Evolutionary conservation across 2,329 filamentous ascomycete genomes (phyloP).

Genomic region (Eutypa lata): DNA sequence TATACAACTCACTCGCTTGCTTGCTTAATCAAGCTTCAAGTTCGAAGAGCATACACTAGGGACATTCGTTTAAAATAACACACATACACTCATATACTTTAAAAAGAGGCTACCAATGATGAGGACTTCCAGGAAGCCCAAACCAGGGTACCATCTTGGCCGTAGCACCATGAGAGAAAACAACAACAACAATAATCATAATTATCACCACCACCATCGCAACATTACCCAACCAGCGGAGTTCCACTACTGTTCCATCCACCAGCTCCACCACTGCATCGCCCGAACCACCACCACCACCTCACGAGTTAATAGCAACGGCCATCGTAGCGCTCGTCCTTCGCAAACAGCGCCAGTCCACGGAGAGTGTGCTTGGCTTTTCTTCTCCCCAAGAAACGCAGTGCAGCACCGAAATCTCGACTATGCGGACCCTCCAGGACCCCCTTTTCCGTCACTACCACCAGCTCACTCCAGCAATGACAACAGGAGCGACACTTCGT

Average conservation of each 20-base stretch:
- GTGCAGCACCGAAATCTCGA: conserved; percentile 3
- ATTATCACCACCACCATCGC: no score
- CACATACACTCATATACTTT: neutral
- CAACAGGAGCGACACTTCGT: no score
- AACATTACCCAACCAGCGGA: neutral
- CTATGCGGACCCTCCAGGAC: neutral
- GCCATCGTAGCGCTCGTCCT: conserved; percentile 5
- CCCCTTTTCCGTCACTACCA: neutral
- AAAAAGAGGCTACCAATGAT: neutral
- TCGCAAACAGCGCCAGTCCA: conserved; percentile 11
- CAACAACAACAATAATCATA: neutral
- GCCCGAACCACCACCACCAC: neutral
- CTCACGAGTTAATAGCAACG: neutral
- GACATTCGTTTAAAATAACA: no score
- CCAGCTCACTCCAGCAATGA: neutral
- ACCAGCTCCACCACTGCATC: conserved; percentile 17
- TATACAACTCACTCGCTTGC: no score
- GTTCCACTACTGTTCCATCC: conserved; percentile 19
- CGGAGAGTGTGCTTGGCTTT: conserved; percentile 21
- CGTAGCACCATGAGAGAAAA: neutral
- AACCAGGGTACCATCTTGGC: neutral
- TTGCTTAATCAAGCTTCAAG: no score
- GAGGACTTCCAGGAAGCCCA: neutral
- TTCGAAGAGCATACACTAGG: no score
- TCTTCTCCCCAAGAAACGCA: conserved; percentile 14